Conservation (phyloP, 2,329 filamentous ascomycete genomes). For the Simplicillium aogashimaense region DNA sequence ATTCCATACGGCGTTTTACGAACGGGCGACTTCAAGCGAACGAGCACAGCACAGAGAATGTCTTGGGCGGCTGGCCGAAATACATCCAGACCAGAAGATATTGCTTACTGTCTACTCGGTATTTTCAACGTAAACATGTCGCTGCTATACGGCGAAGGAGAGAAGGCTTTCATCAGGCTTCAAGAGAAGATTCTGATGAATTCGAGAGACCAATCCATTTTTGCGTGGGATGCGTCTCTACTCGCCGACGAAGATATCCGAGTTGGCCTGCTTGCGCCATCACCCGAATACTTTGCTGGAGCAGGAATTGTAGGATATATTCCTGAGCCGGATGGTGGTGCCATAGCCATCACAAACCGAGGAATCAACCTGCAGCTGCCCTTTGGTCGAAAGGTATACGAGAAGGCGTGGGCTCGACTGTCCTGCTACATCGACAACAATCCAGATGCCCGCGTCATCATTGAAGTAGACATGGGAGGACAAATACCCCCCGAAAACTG, state of each 20-base stretch:
- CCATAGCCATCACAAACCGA: no score
- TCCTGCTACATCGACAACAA: no score
- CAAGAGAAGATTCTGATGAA: constrained; percentile 12
- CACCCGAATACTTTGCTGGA: no score
- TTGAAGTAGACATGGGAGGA: no score
- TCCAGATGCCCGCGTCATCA: no score
- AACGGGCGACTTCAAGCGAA: neutral
- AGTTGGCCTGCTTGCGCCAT: neutral
- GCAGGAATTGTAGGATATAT: no score
- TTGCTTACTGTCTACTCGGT: constrained; percentile 13
- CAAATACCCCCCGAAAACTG: no score
- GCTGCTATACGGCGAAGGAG: constrained; percentile 13
- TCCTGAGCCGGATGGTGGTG: no score
- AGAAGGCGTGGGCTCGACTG: no score
- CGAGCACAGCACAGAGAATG: constrained; percentile 10
- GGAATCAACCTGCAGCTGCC: no score
- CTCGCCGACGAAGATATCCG: neutral
- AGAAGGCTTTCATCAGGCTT: constrained; percentile 10
- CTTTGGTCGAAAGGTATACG: no score
- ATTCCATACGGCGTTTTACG: constrained; percentile 7
- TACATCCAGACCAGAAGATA: constrained; percentile 12
- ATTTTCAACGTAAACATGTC: constrained; percentile 14
- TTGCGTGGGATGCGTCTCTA: constrained; percentile 8
- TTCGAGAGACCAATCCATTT: constrained; percentile 10
- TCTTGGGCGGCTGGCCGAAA: constrained; percentile 9